Conservation (phyloP, 2,329 filamentous ascomycete genomes). For the Trichoderma atrobrunneum region DNA sequence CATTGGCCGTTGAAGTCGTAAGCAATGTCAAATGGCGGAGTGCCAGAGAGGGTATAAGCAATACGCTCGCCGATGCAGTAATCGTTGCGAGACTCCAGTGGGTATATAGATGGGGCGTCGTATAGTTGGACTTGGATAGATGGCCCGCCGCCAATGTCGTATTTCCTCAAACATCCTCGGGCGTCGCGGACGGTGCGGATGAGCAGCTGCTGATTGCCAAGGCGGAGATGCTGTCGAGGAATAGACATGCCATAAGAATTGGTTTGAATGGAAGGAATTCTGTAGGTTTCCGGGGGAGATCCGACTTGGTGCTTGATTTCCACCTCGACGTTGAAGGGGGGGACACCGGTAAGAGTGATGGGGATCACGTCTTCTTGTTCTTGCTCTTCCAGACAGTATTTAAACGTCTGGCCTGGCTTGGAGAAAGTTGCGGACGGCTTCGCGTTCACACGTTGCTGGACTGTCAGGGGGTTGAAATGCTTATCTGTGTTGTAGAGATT, state of each 20-base stretch:
- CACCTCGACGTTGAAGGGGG: conserved; percentile 87
- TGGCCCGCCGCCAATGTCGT: conserved; percentile 65
- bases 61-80: conserved; percentile 96
- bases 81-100: conserved; percentile 78
- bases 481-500: conserved; percentile 77
- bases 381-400: conserved; percentile 85
- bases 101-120: conserved; percentile 86
- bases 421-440: conserved; percentile 79
- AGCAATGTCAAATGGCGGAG: conserved; percentile 86
- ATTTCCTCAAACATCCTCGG: conserved; percentile 78
- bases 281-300: conserved; percentile 74
- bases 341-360: conserved; percentile 74
- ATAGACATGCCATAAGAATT: conserved; percentile 78
- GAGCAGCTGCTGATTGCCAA: conserved; percentile 85
- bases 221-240: conserved; percentile 76
- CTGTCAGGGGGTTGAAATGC: conserved; percentile 62
- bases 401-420: conserved; percentile 88
- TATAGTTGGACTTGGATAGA: conserved; percentile 89
- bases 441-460: conserved; percentile 81
- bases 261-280: conserved; percentile 73
- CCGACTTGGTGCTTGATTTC: conserved; percentile 90
- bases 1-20: conserved; percentile 84
- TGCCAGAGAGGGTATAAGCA: conserved; percentile 85
- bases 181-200: conserved; percentile 88
- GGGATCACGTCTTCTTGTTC: conserved; percentile 83